Percentiles rank a stretch among this genome's conserved stretches.
phyloP scores from a whole-genome alignment of 176 grass and related monocot genomes.

The Oryza rufipogon region DNA sequence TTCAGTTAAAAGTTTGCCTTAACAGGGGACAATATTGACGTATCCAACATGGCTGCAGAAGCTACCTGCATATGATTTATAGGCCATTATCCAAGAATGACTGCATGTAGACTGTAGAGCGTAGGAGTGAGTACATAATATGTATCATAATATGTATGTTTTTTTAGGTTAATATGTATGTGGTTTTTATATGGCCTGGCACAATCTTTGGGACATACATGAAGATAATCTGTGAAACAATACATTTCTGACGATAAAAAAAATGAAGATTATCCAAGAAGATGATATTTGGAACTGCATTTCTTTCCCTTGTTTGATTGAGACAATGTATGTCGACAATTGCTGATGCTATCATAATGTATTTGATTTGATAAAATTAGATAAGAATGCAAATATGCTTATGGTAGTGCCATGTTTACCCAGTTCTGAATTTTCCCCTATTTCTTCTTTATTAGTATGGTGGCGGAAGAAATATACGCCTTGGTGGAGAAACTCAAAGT shows the following conservation, averaged over 20 bases:
- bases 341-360: neutral
- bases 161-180: neutral
- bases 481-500: conserved; percentile 55
- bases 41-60: conserved; percentile 12
- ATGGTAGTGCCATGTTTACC: neutral
- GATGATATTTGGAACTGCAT: neutral
- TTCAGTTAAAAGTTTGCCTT: neutral
- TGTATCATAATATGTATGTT: neutral
- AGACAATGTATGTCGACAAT: neutral
- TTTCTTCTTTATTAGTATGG: conserved; percentile 61
- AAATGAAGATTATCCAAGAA: neutral
- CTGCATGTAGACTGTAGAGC: neutral
- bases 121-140: neutral
- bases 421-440: conserved; percentile 20
- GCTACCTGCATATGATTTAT: neutral
- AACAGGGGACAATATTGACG: neutral
- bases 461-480: conserved; percentile 68
- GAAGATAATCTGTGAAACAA: neutral
- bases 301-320: conserved; percentile 31
- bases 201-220: neutral
- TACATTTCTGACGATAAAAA: conserved; percentile 15
- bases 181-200: conserved; percentile 5
- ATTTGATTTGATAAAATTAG: conserved; percentile 25
- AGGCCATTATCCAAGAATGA: conserved; percentile 19
- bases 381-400: neutral